Base-by-base conservation (phyloP, 331 rosid genomes). In the Stylosanthes scabra region DNA sequence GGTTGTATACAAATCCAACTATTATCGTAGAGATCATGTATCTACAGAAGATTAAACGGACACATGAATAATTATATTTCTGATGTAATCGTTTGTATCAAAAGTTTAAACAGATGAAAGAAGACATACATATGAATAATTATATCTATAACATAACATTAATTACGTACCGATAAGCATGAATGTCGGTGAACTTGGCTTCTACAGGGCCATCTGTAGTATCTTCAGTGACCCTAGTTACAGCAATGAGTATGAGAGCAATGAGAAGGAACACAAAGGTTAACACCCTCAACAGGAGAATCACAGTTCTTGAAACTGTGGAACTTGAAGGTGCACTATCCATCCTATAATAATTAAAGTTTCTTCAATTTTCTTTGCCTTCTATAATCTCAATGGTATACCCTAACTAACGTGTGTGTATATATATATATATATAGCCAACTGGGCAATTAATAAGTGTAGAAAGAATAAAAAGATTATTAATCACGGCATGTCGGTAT, bases 11-110 rank as follows among this genome's bases (percentile, higher is more conserved):
- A 34, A 70, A 68, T 2, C 97, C 93, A 28, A 89, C 57, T 4
- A 88, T 84, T 11, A 86, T 92, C 0, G 89, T 31, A 11, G 96
- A 82, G 12, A 92, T 3, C 92, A 90, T 72, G 56, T 86, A 92
- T 69, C 97, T 92, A 56, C 70, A 72, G n/a, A n/a, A n/a, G n/a
- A n/a, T n/a, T n/a, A n/a, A n/a, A n/a, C n/a, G n/a, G n/a, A n/a
- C n/a, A n/a, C n/a, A n/a, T n/a, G n/a, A n/a, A n/a, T n/a, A n/a
- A n/a, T n/a, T n/a, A n/a, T n/a, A n/a, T n/a, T n/a, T n/a, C n/a
- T n/a, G n/a, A n/a, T n/a, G n/a, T n/a, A n/a, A n/a, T n/a, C n/a
- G n/a, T n/a, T n/a, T n/a, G n/a, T n/a, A n/a, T n/a, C n/a, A n/a
- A n/a, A n/a, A n/a, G n/a, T n/a, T n/a, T n/a, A n/a, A n/a, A n/a